Percentiles rank a stretch among this genome's conserved stretches.
Evolutionary conservation across 371 early-diverging fungal genomes (phyloP).

Genomic region (Rhizopus sp.): DNA sequence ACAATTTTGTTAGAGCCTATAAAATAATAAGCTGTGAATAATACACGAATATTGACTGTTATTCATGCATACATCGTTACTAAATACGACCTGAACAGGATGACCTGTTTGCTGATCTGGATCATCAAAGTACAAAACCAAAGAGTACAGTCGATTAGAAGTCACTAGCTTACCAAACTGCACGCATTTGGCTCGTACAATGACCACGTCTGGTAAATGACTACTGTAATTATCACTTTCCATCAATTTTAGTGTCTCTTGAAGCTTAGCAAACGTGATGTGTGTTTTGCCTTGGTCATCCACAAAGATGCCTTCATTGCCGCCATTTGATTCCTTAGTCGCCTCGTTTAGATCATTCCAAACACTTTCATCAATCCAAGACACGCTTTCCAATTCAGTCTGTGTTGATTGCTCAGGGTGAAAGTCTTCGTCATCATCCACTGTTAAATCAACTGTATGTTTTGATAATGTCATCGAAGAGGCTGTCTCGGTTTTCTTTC

Average conservation of each 20-base stretch:
- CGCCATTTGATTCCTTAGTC: not conserved
- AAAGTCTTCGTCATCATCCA: not conserved
- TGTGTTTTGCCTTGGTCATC: conserved; percentile 10
- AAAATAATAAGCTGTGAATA: not conserved
- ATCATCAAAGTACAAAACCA: conserved; percentile 7
- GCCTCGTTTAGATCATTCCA: conserved; percentile 1
- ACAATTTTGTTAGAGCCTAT: not conserved
- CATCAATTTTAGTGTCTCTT: conserved; percentile 6
- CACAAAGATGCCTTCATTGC: not conserved
- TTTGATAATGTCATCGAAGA: not conserved
- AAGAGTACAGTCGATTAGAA: conserved; percentile 5
- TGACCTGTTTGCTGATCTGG: conserved; percentile 3
- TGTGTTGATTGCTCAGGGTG: not conserved
- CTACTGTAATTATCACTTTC: conserved; percentile 4
- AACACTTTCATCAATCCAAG: conserved; percentile 4
- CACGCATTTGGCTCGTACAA: conserved; percentile 6
- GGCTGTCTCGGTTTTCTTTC: not conserved
- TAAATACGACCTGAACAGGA: conserved; percentile 7
- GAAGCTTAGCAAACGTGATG: conserved; percentile 12
- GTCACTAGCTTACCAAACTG: conserved; percentile 2
- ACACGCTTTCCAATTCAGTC: not conserved
- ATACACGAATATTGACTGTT: not conserved
- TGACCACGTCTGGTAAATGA: conserved; percentile 12
- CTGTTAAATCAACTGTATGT: not conserved
- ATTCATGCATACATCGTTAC: conserved; percentile 8